Conservation (phyloP, 768 basidiomycete species). For the Cystofilobasidium macerans region DNA sequence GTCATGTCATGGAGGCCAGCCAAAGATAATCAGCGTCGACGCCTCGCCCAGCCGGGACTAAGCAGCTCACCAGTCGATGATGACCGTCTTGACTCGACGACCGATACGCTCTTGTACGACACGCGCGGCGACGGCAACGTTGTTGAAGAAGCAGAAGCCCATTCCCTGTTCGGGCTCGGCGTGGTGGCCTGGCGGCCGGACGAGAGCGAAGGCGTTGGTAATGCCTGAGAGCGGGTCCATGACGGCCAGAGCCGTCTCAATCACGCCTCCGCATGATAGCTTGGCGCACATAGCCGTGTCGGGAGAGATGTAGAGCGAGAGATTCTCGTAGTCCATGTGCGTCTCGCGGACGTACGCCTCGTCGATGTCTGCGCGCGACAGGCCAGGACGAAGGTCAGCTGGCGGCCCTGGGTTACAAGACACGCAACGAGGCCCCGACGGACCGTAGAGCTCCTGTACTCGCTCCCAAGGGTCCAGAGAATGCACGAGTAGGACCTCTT, state of each 20-base stretch:
- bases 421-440: slow-evolving; percentile 36
- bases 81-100: slow-evolving; percentile 63
- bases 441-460: slow-evolving; percentile 70
- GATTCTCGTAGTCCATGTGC: slow-evolving; percentile 61
- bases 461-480: slow-evolving; percentile 85
- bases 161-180: slow-evolving; percentile 96
- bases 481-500: slow-evolving; percentile 82
- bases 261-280: slow-evolving; percentile 86
- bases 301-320: slow-evolving; percentile 83
- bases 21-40: neutral
- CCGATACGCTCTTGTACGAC: slow-evolving; percentile 61
- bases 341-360: slow-evolving; percentile 1
- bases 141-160: slow-evolving; percentile 99
- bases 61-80: slow-evolving; percentile 75
- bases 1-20: slow-evolving; percentile 7
- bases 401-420: too few relatives aligned
- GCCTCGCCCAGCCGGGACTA: too few relatives aligned
- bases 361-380: neutral
- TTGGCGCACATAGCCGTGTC: slow-evolving; percentile 74
- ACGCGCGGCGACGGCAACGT: slow-evolving; percentile 82
- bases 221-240: slow-evolving; percentile 37
- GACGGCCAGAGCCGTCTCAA: slow-evolving; percentile 78
- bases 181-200: slow-evolving; percentile 94
- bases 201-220: slow-evolving; percentile 83
- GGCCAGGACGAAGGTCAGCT: neutral